Conservation (phyloP, 768 basidiomycete species). For the Macrolepiota dolichaula region DNA sequence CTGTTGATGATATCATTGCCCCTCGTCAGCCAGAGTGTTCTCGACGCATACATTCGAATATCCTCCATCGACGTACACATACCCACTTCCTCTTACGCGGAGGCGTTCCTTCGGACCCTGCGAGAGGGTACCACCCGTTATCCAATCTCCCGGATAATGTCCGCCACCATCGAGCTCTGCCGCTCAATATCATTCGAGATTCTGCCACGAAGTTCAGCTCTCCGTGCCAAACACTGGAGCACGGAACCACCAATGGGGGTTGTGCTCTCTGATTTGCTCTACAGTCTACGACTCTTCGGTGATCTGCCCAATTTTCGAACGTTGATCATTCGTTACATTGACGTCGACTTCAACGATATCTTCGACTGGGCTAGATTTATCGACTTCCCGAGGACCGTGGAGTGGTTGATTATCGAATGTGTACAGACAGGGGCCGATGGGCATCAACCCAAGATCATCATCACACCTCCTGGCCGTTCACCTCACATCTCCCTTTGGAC, state of each 20-base stretch:
- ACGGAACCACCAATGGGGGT: slow-evolving; percentile 14
- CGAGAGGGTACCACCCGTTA: slow-evolving; percentile 9
- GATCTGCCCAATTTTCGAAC: slow-evolving; percentile 19
- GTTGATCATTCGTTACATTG: slow-evolving; percentile 18
- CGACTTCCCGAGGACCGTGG: slow-evolving; percentile 18
- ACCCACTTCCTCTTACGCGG: slow-evolving; percentile 21
- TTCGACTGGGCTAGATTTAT: slow-evolving; percentile 18
- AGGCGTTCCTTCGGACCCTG: slow-evolving; percentile 11
- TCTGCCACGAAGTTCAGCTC: not conserved
- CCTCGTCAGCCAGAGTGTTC: slow-evolving; percentile 26
- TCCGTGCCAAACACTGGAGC: not conserved
- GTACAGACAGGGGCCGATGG: not conserved
- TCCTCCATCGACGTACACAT: slow-evolving; percentile 30
- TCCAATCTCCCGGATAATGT: not conserved
- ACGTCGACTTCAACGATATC: slow-evolving; percentile 18
- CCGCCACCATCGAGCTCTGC: not conserved
- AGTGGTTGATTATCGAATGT: slow-evolving; percentile 17
- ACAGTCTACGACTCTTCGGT: slow-evolving; percentile 15
- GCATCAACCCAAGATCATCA: not conserved
- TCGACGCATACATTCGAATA: slow-evolving; percentile 25
- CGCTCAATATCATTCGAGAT: slow-evolving; percentile 12
- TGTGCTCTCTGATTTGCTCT: slow-evolving; percentile 19
- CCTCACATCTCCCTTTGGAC: not conserved
- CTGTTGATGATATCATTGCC: slow-evolving; percentile 26
- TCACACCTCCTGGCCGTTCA: not conserved